Percentiles rank a stretch among this genome's conserved stretches.
Conservation (phyloP, 2,329 filamentous ascomycete species). For the Venturia aucupariae region DNA sequence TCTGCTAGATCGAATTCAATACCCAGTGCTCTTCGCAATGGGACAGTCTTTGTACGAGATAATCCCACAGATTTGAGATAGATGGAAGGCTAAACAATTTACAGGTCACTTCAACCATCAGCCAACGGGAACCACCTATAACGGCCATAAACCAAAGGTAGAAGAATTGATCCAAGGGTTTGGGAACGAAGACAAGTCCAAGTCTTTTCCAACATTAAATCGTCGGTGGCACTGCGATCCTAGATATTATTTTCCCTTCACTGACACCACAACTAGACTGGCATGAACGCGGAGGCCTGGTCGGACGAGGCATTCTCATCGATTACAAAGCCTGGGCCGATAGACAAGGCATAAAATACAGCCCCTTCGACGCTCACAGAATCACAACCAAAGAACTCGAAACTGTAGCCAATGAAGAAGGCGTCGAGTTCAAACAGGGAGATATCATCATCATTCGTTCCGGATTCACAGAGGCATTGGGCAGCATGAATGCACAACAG, state of each 20-base stretch:
- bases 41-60: slow-evolving; percentile 36
- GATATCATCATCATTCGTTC: slow-evolving; percentile 29
- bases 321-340: slow-evolving; percentile 44
- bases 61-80: no score
- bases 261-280: no score
- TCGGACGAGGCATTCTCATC: slow-evolving; percentile 47
- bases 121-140: slow-evolving; percentile 39
- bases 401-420: slow-evolving; percentile 14
- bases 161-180: slow-evolving; percentile 22
- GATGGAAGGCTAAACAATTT: neutral
- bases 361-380: slow-evolving; percentile 43
- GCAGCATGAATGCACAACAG: slow-evolving; percentile 29
- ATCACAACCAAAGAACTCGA: slow-evolving; percentile 42
- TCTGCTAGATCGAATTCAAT: slow-evolving; percentile 41
- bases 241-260: no score
- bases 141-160: slow-evolving; percentile 32
- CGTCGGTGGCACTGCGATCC: no score
- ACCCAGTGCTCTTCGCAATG: slow-evolving; percentile 49
- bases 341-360: slow-evolving; percentile 40
- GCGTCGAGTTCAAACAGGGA: slow-evolving; percentile 18
- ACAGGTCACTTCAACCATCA: slow-evolving; percentile 36
- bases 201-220: slow-evolving; percentile 16
- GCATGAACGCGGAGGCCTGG: slow-evolving; percentile 44
- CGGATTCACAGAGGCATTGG: slow-evolving; percentile 41
- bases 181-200: slow-evolving; percentile 19